Evolutionary conservation across 306 rosid genomes (phyloP).

Genomic region (Quercus variabilis): DNA sequence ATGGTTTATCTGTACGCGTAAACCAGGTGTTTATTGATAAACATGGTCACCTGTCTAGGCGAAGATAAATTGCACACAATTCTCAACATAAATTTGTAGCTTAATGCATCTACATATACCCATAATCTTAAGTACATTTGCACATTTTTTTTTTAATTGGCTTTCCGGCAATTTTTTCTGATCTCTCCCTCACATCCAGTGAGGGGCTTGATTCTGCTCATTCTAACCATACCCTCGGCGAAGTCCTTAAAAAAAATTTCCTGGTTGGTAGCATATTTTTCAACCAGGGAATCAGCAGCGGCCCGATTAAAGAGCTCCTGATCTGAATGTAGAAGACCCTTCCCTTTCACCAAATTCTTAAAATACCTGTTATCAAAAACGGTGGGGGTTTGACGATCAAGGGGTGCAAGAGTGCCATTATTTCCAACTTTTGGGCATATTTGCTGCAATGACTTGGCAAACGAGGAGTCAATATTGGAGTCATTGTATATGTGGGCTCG

Average conservation of each 20-base stretch:
- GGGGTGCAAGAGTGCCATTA: constrained; percentile 26
- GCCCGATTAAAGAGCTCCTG: constrained; percentile 47
- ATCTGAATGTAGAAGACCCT: constrained; percentile 60
- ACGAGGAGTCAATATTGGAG: constrained; percentile 45
- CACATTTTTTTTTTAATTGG: constrained; percentile 18
- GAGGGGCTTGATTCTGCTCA: constrained; percentile 52
- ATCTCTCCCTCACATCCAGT: constrained; percentile 49
- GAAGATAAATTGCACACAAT: background rate
- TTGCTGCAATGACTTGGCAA: constrained; percentile 31
- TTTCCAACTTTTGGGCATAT: constrained; percentile 49
- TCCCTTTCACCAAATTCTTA: constrained; percentile 33
- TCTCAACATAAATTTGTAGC: background rate
- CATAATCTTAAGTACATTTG: background rate
- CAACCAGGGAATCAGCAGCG: constrained; percentile 37
- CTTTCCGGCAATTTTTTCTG: constrained; percentile 55
- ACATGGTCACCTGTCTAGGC: background rate
- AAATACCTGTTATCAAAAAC: constrained; percentile 47
- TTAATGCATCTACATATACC: background rate
- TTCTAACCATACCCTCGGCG: constrained; percentile 41
- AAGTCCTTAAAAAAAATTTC: constrained; percentile 36
- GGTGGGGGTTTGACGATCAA: constrained; percentile 49
- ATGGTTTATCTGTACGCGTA: no score
- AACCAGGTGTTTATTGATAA: background rate
- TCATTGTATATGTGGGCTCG: constrained; percentile 49
- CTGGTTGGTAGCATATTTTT: constrained; percentile 26